Evolutionary conservation across 225 moss, liverwort and hornwort genomes (phyloP).

Genomic region (Polytrichum formosum): DNA sequence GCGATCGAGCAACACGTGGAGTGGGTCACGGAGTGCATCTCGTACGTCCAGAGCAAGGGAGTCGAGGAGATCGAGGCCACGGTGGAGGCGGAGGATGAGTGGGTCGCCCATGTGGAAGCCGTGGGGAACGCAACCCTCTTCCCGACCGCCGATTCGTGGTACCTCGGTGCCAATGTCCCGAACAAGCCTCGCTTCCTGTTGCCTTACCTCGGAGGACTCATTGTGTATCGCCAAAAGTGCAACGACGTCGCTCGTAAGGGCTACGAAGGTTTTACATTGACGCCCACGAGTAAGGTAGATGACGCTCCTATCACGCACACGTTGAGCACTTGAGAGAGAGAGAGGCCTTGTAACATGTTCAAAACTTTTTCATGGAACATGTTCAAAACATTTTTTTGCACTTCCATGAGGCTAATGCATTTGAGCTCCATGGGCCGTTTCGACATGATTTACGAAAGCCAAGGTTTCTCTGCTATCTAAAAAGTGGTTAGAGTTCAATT

Average conservation of each 20-base stretch:
- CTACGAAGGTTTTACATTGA: constrained; percentile 23
- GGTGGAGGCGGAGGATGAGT: constrained; percentile 7
- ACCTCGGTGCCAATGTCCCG: constrained; percentile 1
- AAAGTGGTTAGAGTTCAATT: too few species aligned
- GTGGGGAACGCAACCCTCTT: constrained; percentile 3
- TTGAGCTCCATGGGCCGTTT: too few species aligned
- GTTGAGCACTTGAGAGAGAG: too few species aligned
- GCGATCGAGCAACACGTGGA: constrained; percentile 25
- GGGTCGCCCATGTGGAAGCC: constrained; percentile 17
- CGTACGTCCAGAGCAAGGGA: background rate
- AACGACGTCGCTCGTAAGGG: constrained; percentile 10
- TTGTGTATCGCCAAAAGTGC: background rate
- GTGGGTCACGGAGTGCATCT: constrained; percentile 22
- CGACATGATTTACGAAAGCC: too few species aligned
- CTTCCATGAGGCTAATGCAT: too few species aligned
- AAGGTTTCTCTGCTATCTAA: too few species aligned
- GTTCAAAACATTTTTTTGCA: too few species aligned
- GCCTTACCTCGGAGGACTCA: constrained; percentile 3
- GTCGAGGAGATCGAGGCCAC: constrained; percentile 10
- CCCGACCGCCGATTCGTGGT: background rate
- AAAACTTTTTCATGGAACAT: too few species aligned
- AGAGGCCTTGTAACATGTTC: too few species aligned
- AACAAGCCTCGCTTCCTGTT: constrained; percentile 5
- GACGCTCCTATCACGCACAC: too few species aligned
- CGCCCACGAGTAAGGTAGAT: too few species aligned